Evolutionary conservation across 371 early-diverging fungal genomes (phyloP).

Genomic region (Mortierella sp.): DNA sequence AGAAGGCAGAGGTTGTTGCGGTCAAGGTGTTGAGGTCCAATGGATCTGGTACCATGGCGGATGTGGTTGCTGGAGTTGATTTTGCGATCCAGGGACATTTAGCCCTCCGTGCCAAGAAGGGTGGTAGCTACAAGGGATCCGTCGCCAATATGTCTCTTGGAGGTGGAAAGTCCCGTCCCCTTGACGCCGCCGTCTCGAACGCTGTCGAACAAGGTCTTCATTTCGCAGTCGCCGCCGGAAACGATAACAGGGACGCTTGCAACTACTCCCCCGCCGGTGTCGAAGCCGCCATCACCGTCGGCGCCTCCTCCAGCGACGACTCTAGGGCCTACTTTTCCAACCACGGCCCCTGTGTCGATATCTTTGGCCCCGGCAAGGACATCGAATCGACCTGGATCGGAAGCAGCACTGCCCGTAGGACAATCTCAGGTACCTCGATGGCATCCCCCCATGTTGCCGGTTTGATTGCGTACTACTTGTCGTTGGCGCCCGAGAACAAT

Average conservation of each 20-base stretch:
- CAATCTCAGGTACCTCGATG: slow-evolving; percentile 99
- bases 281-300: slow-evolving; percentile 96
- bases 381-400: slow-evolving; percentile 94
- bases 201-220: slow-evolving; percentile 88
- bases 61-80: slow-evolving; percentile 84
- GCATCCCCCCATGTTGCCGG: slow-evolving; percentile 99
- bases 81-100: slow-evolving; percentile 74
- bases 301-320: slow-evolving; percentile 91
- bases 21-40: slow-evolving; percentile 93
- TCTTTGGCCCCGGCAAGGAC: slow-evolving; percentile 96
- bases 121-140: slow-evolving; percentile 78
- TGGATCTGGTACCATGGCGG: slow-evolving; percentile 89
- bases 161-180: slow-evolving; percentile 87
- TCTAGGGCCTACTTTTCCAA: slow-evolving; percentile 94
- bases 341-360: slow-evolving; percentile 93
- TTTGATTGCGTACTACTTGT: slow-evolving; percentile 90
- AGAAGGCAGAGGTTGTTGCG: slow-evolving; percentile 90
- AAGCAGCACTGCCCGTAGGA: slow-evolving; percentile 77
- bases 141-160: slow-evolving; percentile 98
- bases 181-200: slow-evolving; percentile 86
- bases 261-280: slow-evolving; percentile 95
- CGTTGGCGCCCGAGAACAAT: slow-evolving; percentile 66
- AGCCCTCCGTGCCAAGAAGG: slow-evolving; percentile 60
- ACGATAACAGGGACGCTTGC: slow-evolving; percentile 96
- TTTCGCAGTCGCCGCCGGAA: slow-evolving; percentile 99